Percentiles rank a stretch among this genome's conserved stretches.
Conservation (phyloP, 352 stramenopile species). For the Elongisporangium prolatum region DNA sequence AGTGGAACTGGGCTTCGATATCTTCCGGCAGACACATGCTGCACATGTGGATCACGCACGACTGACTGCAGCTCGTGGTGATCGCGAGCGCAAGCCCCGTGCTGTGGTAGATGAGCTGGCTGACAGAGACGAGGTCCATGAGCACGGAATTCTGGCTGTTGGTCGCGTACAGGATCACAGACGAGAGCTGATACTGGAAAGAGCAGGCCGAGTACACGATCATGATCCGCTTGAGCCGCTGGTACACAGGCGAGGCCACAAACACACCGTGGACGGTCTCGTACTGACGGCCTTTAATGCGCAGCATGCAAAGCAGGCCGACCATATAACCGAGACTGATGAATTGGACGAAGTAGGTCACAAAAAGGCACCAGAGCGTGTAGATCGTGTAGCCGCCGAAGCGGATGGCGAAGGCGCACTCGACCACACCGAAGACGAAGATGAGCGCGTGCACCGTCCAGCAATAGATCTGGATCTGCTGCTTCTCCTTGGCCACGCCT, state of each 20-base stretch:
- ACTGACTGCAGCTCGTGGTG: constrained; percentile 46
- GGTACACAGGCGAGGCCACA: constrained; percentile 59
- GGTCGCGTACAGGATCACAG: constrained; percentile 37
- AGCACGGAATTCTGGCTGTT: constrained; percentile 22
- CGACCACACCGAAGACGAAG: constrained; percentile 18
- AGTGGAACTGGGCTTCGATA: constrained; percentile 35
- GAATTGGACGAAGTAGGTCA: constrained; percentile 44
- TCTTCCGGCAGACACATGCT: constrained; percentile 33
- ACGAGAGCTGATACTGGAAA: constrained; percentile 55
- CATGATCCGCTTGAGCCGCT: constrained; percentile 66
- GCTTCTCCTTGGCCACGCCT: constrained; percentile 34
- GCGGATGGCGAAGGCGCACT: constrained; percentile 24
- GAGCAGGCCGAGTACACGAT: constrained; percentile 58
- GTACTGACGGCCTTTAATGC: constrained; percentile 46
- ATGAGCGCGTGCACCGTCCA: constrained; percentile 25
- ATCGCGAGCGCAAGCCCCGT: constrained; percentile 35
- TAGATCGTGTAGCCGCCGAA: constrained; percentile 46
- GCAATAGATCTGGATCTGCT: constrained; percentile 26
- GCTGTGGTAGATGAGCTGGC: constrained; percentile 32
- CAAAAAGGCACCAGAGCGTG: constrained; percentile 32
- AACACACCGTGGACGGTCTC: constrained; percentile 66
- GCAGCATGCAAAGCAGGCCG: constrained; percentile 33
- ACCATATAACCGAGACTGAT: constrained; percentile 51
- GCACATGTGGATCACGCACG: constrained; percentile 33
- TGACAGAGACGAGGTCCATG: constrained; percentile 34